Base-by-base conservation (phyloP, 2,329 filamentous ascomycete genomes). In the Sarocladium brachiariae region DNA sequence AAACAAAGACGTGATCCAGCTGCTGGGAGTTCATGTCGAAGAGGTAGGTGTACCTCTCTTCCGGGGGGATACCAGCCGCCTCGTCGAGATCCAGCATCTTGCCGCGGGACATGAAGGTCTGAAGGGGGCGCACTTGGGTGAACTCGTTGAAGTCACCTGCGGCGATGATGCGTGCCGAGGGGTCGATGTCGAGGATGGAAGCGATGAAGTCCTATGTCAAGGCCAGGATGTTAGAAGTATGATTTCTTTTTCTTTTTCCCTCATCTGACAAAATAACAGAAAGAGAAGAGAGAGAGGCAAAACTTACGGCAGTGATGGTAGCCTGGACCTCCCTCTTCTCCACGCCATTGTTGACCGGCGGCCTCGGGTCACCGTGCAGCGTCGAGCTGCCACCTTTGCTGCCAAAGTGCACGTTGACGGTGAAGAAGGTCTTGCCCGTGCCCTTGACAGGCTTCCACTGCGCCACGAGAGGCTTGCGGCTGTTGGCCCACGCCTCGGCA, bases 101-200 rank as follows among this genome's bases (percentile, higher is more conserved):
- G 0, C 80, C 83, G 18, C 73, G 67, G 3, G 64, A 54, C 1
- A 69, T 59, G 55, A 87, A 86, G 1, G 67, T 67, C 53, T 72
- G 62, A 46, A 87, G 63, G 1, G 84, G 83, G 61, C 73, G 59
- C 9, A 81, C 83, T 54, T 83, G 82, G 4, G 75, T 62, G 61
- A 86, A 88, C 63, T 89, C 85, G 70, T 89, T 88, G 62, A 84
- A 88, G 66, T 89, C 85, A 23, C 85, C 85, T 0, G 79, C 76
- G 2, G 73, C 67, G 53, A 88, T 74, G 56, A 89, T 63, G 21
- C 70, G 70, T 0, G 84, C 83, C 14, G 74, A 65, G 10, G 69
- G 61, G 63, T 87, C 77, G 35, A 73, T 59, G 7, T 68, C 62
- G 18, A 87, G 73, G 56, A 89, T 81, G 51, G 77, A 51, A 2